Base-by-base conservation (phyloP, 1,139 yeast genomes). In the Candida buenavistaensis region DNA sequence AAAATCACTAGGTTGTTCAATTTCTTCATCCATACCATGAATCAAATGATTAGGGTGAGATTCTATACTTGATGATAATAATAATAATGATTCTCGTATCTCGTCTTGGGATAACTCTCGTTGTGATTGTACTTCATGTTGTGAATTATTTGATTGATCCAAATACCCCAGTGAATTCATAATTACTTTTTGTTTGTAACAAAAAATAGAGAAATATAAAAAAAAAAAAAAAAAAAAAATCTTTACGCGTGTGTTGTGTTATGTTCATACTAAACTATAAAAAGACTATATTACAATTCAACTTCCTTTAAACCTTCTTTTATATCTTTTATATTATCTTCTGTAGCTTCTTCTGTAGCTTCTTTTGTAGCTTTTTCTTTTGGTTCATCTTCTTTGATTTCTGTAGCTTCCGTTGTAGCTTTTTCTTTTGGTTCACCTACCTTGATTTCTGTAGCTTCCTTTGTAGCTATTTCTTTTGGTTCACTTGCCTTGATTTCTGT, bases 101-200 rank as follows among this genome's bases (percentile, higher is more conserved):
- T 65, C 71, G 20, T 60, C 62, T 22, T 52, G 62, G 1, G 72
- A 59, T 20, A 64, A 60, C 13, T 53, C 51, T 8, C 53, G 59
- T 42, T 65, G 72, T 2, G 58, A 46, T 37, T 59, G 67, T 1
- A 64, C 51, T 39, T 59, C 59, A 42, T 64, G 70, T 21, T 56
- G 57, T 4, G 30, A 14, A 17, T 43, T 31, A 38, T 45, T 45
- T 13, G 54, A 45, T 23, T 52, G 52, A 35, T 57, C 61, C 62
- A 62, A 58, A 37, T 52, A 51, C 8, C 58, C 63, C 10, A 62
- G 55, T 5, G 62, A 48, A 38, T 55, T 52, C 62, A 58, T 58
- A 7, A 7, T 17, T 17, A 7, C 5, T 17, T 5, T 17, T 21
- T 9, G 10, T 14, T 14, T 26, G 21, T 15, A 19, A 19, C 6